Conservation (phyloP, 371 early-diverging fungal genomes). For the Thermomucor indicae-seudaticae region DNA sequence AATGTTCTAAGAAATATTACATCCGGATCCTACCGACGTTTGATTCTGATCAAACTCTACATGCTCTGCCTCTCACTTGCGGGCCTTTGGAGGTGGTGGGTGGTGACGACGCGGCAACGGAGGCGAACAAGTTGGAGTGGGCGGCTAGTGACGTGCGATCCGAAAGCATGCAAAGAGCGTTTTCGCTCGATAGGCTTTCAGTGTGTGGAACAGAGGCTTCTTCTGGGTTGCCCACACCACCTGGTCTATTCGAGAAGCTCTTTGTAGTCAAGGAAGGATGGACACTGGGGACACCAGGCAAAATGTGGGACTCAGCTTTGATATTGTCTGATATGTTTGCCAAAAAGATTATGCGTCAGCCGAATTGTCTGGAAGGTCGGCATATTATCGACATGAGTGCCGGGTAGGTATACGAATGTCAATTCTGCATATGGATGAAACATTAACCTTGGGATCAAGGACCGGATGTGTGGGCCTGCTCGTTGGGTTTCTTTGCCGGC, state of each 20-base stretch:
- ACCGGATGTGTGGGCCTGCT: constrained; percentile 39
- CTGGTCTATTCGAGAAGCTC: background rate
- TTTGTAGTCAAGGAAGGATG: constrained; percentile 50
- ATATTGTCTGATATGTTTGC: constrained; percentile 41
- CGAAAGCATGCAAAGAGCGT: background rate
- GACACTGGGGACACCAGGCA: constrained; percentile 51
- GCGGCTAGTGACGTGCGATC: background rate
- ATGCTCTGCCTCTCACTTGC: constrained; percentile 21
- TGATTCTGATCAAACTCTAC: constrained; percentile 1
- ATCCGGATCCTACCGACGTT: constrained; percentile 8
- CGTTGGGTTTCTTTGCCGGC: constrained; percentile 24
- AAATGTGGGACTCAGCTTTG: constrained; percentile 61
- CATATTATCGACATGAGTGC: constrained; percentile 47
- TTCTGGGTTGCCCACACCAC: background rate
- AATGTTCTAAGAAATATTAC: too few species aligned
- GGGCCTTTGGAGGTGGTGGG: constrained; percentile 18
- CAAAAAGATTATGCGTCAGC: constrained; percentile 20
- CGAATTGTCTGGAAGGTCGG: constrained; percentile 20
- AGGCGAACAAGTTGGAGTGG: background rate
- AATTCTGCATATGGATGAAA: background rate
- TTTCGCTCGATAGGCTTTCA: too few species aligned
- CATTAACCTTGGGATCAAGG: background rate
- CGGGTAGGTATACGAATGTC: constrained; percentile 18
- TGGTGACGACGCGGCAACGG: background rate
- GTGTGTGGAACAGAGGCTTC: too few species aligned